phyloP scores from a whole-genome alignment of 305 asterid genomes.

The Solanum aculeatissimum region DNA sequence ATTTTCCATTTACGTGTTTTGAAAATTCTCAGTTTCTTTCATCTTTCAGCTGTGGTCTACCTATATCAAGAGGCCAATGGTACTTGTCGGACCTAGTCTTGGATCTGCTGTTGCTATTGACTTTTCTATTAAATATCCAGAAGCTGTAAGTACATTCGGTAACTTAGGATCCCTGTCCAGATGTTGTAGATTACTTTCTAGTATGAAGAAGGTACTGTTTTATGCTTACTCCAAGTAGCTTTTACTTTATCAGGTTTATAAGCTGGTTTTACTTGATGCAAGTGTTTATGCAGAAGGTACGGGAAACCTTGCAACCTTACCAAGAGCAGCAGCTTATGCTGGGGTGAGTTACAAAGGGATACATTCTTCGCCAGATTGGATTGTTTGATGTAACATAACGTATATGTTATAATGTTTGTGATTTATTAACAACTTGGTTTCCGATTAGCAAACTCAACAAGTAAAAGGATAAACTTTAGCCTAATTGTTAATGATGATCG shows the following conservation, averaged over 20 bases:
- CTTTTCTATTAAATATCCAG: constrained; percentile 56
- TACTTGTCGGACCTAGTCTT: constrained; percentile 90
- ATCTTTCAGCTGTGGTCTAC: constrained; percentile 64
- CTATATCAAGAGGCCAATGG: constrained; percentile 63
- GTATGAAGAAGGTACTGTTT: not conserved
- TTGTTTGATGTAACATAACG: not conserved
- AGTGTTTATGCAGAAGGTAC: constrained; percentile 95
- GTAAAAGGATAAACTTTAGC: not conserved
- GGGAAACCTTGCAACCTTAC: constrained; percentile 69
- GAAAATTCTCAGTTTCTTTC: not conserved
- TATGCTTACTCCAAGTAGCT: not conserved
- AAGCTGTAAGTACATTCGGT: constrained; percentile 47
- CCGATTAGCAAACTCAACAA: not conserved
- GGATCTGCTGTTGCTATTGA: constrained; percentile 93
- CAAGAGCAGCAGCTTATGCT: constrained; percentile 63
- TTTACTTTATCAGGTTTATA: constrained; percentile 51
- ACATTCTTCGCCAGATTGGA: not conserved
- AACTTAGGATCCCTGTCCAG: not conserved
- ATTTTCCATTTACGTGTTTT: not conserved
- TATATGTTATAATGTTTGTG: not conserved
- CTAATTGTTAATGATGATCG: not conserved
- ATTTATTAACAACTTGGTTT: not conserved
- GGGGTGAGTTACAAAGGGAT: constrained; percentile 45
- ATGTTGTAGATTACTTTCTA: not conserved
- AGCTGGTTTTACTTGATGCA: constrained; percentile 81